Percentiles rank a stretch among this genome's conserved stretches.
Conservation (phyloP, 2,329 filamentous ascomycete species). For the Colletotrichum ledebouriae region DNA sequence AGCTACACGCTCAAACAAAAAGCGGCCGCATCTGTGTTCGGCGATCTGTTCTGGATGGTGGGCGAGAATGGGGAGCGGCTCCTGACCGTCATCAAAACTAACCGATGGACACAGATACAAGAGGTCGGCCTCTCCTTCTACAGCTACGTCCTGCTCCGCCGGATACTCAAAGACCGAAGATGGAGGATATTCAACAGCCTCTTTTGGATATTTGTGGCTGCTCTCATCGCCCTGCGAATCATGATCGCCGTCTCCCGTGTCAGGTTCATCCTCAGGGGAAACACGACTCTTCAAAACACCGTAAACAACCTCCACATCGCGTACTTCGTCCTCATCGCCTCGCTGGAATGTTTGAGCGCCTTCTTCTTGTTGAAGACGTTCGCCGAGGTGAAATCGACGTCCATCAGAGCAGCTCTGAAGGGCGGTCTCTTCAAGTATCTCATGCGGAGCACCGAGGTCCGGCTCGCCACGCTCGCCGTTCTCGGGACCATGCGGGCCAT, state of each 20-base stretch:
- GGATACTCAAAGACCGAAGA: slow-evolving; percentile 60
- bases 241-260: slow-evolving; percentile 52
- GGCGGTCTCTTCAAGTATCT: slow-evolving; percentile 55
- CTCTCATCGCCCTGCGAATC: slow-evolving; percentile 64
- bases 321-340: slow-evolving; percentile 58
- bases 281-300: slow-evolving; percentile 46
- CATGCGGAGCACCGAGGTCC: slow-evolving; percentile 56
- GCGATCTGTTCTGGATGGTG: slow-evolving; percentile 58
- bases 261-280: slow-evolving; percentile 47
- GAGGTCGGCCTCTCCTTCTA: slow-evolving; percentile 61
- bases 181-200: slow-evolving; percentile 62
- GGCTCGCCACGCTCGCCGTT: slow-evolving; percentile 54
- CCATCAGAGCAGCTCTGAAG: slow-evolving; percentile 48
- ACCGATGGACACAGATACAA: slow-evolving; percentile 51
- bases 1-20: slow-evolving; percentile 44
- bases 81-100: neutral
- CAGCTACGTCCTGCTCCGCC: slow-evolving; percentile 66
- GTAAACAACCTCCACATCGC: slow-evolving; percentile 57
- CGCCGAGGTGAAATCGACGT: slow-evolving; percentile 49
- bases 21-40: slow-evolving; percentile 54
- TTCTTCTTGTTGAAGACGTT: slow-evolving; percentile 57
- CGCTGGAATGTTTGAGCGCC: slow-evolving; percentile 56
- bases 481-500: slow-evolving; percentile 56
- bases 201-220: slow-evolving; percentile 69
- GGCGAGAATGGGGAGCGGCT: neutral